Conservation (phyloP, 352 stramenopile genomes). For the Pythium oligandrum region DNA sequence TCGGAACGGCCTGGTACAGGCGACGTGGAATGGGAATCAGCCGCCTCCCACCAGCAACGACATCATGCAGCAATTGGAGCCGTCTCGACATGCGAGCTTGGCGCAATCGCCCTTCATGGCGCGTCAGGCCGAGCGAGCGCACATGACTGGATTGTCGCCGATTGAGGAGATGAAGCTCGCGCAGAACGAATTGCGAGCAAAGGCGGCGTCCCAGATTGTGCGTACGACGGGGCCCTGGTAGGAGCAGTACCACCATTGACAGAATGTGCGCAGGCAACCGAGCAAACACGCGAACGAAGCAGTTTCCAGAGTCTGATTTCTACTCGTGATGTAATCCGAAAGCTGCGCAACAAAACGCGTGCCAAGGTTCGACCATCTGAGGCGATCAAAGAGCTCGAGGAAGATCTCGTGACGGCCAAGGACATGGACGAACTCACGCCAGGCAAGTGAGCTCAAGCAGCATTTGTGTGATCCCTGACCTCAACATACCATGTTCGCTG, state of each 20-base stretch:
- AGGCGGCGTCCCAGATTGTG: constrained; percentile 53
- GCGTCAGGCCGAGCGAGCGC: constrained; percentile 59
- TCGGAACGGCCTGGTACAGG: too few relatives aligned
- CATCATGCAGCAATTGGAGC: constrained; percentile 1
- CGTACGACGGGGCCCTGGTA: not conserved
- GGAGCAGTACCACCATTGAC: not conserved
- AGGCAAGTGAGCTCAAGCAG: constrained; percentile 21
- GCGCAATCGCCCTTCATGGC: constrained; percentile 67
- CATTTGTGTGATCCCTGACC: too few relatives aligned
- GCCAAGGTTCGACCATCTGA: constrained; percentile 28
- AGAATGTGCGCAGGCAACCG: constrained; percentile 13
- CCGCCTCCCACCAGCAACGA: not conserved
- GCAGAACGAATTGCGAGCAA: constrained; percentile 75
- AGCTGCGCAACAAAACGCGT: constrained; percentile 54
- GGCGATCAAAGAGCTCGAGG: constrained; percentile 23
- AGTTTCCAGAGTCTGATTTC: constrained; percentile 59
- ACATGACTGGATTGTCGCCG: constrained; percentile 70
- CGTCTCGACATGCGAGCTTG: not conserved
- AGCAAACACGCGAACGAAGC: constrained; percentile 28
- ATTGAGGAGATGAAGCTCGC: constrained; percentile 82
- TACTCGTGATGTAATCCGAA: constrained; percentile 48
- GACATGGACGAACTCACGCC: constrained; percentile 81
- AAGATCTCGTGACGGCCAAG: constrained; percentile 12
- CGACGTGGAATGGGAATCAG: too few relatives aligned
- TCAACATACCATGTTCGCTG: not conserved